Conservation (phyloP, 352 stramenopile species). For the Pythium apleroticum region DNA sequence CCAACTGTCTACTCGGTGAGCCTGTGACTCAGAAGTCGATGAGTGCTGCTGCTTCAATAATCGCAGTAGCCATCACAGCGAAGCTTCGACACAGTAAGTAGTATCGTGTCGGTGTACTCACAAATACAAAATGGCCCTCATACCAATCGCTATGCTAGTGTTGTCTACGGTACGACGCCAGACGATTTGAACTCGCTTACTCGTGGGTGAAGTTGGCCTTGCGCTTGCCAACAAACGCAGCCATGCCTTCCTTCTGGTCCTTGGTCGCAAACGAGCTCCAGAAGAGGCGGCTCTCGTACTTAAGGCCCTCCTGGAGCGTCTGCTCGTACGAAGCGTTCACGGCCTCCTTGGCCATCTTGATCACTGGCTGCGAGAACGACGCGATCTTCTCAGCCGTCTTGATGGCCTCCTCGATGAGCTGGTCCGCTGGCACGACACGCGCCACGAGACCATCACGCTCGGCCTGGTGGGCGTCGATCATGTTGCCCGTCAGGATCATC, state of each 20-base stretch:
- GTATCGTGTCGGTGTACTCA: conserved; percentile 2
- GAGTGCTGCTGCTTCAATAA: neutral
- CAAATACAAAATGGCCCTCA: conserved; percentile 4
- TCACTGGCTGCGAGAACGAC: conserved; percentile 93
- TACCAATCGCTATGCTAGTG: neutral
- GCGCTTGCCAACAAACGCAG: conserved; percentile 97
- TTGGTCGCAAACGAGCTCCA: conserved; percentile 97
- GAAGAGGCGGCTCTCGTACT: conserved; percentile 97
- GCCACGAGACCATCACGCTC: conserved; percentile 93
- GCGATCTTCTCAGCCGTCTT: conserved; percentile 97
- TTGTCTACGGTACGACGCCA: neutral
- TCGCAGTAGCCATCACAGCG: neutral
- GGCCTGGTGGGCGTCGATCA: conserved; percentile 95
- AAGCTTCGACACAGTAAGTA: neutral
- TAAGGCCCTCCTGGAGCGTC: conserved; percentile 92
- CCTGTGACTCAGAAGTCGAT: neutral
- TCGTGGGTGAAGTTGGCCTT: conserved; percentile 94
- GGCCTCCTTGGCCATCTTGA: conserved; percentile 97
- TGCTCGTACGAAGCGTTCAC: conserved; percentile 94
- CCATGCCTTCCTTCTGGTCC: conserved; percentile 95
- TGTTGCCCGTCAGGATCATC: conserved; percentile 97
- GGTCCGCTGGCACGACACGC: conserved; percentile 90
- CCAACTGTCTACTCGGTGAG: neutral
- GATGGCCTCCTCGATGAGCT: conserved; percentile 94
- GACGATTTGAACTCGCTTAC: conserved; percentile 42